Evolutionary conservation across 352 stramenopile species (phyloP).

Genomic region (Pythium rhizo-oryzae): DNA sequence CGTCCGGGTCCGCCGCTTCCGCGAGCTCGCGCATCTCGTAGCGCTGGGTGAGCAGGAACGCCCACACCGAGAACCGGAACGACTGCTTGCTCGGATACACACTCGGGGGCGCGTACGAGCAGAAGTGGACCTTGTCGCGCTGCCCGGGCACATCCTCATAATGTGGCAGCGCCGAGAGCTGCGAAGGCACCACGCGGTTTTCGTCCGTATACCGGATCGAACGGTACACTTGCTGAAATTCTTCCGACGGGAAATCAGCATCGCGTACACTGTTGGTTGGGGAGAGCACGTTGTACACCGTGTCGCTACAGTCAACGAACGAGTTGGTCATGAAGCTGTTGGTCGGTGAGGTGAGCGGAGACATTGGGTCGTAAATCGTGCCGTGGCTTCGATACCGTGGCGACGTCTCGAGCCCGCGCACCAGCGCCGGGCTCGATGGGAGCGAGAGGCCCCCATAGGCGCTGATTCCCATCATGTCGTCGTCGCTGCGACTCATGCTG

Average conservation of each 20-base stretch:
- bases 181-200: conserved; percentile 21
- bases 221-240: conserved; percentile 75
- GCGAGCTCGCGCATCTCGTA: conserved; percentile 68
- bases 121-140: conserved; percentile 80
- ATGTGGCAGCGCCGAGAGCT: conserved; percentile 30
- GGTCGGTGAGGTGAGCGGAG: conserved; percentile 38
- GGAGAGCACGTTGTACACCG: conserved; percentile 52
- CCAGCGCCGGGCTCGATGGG: conserved; percentile 36
- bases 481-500: conserved; percentile 33
- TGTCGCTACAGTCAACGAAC: conserved; percentile 34
- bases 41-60: conserved; percentile 72
- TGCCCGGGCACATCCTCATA: conserved; percentile 46
- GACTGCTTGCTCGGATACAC: conserved; percentile 60
- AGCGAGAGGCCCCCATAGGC: conserved; percentile 35
- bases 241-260: conserved; percentile 64
- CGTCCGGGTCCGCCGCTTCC: conserved; percentile 37
- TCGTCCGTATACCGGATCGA: conserved; percentile 57
- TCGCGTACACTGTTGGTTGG: conserved; percentile 61
- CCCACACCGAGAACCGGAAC: conserved; percentile 76
- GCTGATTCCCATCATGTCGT: conserved; percentile 38
- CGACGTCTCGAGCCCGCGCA: conserved; percentile 37
- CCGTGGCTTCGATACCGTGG: conserved; percentile 38
- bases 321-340: conserved; percentile 33
- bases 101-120: conserved; percentile 64
- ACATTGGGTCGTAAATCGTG: conserved; percentile 49